A percentile compares a stretch with the other conserved stretches of the same genome.
phyloP scores from a whole-genome alignment of 352 stramenopile species.

The Pythium insidiosum region DNA sequence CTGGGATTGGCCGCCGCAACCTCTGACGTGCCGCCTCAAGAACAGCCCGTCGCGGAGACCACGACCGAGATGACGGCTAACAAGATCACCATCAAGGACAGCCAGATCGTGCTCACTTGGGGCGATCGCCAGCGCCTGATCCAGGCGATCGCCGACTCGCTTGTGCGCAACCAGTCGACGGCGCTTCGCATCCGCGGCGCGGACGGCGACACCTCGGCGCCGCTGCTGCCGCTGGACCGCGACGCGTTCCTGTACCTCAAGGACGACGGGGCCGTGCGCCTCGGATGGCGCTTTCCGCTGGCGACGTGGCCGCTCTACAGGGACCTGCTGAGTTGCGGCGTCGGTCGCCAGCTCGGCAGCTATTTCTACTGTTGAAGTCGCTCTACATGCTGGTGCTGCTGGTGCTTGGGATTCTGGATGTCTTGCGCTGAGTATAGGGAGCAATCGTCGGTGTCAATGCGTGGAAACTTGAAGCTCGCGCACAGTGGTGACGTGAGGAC shows the following conservation, averaged over 20 bases:
- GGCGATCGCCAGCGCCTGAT: conserved; percentile 12
- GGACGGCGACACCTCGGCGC: neutral
- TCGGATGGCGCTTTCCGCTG: conserved; percentile 14
- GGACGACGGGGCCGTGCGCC: conserved; percentile 3
- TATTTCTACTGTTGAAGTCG: conserved; percentile 16
- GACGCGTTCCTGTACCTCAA: conserved; percentile 16
- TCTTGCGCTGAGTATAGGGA: too few species aligned
- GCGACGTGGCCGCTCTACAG: conserved; percentile 12
- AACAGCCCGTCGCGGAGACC: neutral
- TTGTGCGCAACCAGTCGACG: conserved; percentile 6
- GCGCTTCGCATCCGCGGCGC: neutral
- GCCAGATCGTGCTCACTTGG: conserved; percentile 12
- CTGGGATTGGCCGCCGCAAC: neutral
- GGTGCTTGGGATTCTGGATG: too few species aligned
- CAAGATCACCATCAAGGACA: conserved; percentile 12
- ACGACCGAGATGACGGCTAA: conserved; percentile 1
- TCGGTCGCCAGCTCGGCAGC: conserved; percentile 9
- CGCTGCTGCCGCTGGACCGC: conserved; percentile 7
- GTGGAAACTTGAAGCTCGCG: too few species aligned
- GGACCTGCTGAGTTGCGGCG: conserved; percentile 7
- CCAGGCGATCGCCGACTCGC: conserved; percentile 2
- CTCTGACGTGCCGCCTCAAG: neutral
- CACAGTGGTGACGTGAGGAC: too few species aligned
- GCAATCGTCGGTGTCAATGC: too few species aligned
- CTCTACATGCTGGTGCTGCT: neutral